phyloP scores from a whole-genome alignment of 1,139 yeast species.

The Scheffersomyces lignicola region DNA sequence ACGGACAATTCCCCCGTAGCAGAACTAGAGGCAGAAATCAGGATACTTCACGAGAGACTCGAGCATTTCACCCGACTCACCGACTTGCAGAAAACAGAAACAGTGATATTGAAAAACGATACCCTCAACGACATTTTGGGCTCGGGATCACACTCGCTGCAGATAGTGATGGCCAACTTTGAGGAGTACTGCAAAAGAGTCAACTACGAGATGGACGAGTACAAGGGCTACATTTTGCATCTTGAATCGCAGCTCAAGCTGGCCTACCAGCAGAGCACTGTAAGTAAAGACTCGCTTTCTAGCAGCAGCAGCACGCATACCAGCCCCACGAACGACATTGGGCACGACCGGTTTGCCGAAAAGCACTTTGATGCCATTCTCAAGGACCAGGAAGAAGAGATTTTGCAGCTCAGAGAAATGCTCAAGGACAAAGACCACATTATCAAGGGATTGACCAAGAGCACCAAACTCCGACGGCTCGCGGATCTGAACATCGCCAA shows the following conservation, averaged over 20 bases:
- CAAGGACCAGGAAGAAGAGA: conserved; percentile 70
- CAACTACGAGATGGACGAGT: conserved; percentile 57
- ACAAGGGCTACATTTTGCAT: conserved; percentile 60
- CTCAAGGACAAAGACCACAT: conserved; percentile 73
- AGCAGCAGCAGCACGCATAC: too few relatives aligned
- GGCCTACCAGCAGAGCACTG: conserved; percentile 20
- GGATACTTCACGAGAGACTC: conserved; percentile 60
- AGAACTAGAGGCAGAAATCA: conserved; percentile 61
- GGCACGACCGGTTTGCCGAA: background rate
- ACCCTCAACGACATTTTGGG: conserved; percentile 51
- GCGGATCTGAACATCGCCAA: conserved; percentile 32
- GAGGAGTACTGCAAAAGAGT: conserved; percentile 49
- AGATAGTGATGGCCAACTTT: conserved; percentile 43
- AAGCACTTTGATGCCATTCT: conserved; percentile 18
- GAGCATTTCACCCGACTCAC: conserved; percentile 66
- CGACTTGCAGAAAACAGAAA: conserved; percentile 58
- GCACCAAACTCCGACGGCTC: conserved; percentile 51
- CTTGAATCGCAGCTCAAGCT: conserved; percentile 56
- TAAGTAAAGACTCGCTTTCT: conserved; percentile 4
- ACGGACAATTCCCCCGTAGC: conserved; percentile 23
- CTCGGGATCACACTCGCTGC: conserved; percentile 29
- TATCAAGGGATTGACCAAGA: conserved; percentile 68
- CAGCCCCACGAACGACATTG: conserved; percentile 1
- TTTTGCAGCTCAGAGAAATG: conserved; percentile 60
- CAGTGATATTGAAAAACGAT: conserved; percentile 54